Evolutionary conservation across 2,329 filamentous ascomycete species (phyloP), one percentile per base, ranked within the genome.

Genomic region (Hypoxylon sp.): DNA sequence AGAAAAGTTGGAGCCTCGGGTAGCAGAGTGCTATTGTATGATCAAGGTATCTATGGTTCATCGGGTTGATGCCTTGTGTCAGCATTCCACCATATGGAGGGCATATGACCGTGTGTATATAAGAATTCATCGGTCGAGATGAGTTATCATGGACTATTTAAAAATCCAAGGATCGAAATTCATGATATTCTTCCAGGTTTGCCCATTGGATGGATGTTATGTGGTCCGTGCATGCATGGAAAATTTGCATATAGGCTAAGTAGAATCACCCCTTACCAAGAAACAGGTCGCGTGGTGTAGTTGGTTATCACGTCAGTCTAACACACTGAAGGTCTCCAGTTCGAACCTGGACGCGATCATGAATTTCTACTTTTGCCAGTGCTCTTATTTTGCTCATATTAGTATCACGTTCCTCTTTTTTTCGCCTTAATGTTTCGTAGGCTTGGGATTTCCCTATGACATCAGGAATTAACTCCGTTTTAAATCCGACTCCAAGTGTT

Each of bases 241-340:
- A 35, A 37, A 14, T 53, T n/a, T 10, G 9, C n/a, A 3, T 33
- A 53, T 33, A 39, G 52, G 9, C 11, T 4, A 14, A n/a, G 6
- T 46, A 13, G 9, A 4, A 10, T 13, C 19, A 33, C 19, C 11
- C 14, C 17, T 13, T 17, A 14, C 14, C 35, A 56, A n/a, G 39
- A 3, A 44, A 22, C 17, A 1, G 65, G 68, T 67, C 59, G 63
- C 54, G 54, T 78, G 76, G 76, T 78, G 78, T 80, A 74, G 81
- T 82, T 82, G 81, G 80, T 83, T 82, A 83, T 83, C 81, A 83
- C 81, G 78, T 83, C 80, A 82, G 81, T 83, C 80, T 83, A 83
- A 83, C 81, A 78, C 76, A 78, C 76, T 78, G 76, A 78, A 78
- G 76, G 77, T 78, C 76, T 72, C 74, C 75, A 74, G 77, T 78